A percentile compares a stretch with the other conserved stretches of the same genome.
These are phyloP conservation scores for Iris pallida DNA, from an alignment of 116 monocot species.

Conservation along the genomic window DNA sequence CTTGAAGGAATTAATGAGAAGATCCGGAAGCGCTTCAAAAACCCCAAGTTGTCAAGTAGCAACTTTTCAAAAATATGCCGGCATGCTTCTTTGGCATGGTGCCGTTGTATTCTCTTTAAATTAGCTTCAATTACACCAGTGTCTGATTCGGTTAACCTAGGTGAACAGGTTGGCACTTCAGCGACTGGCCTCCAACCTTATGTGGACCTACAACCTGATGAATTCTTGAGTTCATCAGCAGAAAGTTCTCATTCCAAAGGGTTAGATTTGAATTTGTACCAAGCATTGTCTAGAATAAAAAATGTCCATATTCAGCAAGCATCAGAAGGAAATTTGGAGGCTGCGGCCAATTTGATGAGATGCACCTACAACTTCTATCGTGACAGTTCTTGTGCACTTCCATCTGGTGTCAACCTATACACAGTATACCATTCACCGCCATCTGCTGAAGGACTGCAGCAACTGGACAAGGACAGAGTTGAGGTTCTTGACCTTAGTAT, in stretches of 20 bases:
- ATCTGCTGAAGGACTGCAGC: slow-evolving; percentile 25
- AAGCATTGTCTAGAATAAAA: slow-evolving; percentile 58
- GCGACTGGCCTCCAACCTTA: slow-evolving; percentile 51
- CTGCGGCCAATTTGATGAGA: slow-evolving; percentile 63
- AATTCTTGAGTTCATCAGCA: slow-evolving; percentile 49
- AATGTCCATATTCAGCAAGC: slow-evolving; percentile 58
- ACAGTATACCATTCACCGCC: slow-evolving; percentile 41
- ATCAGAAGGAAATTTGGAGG: slow-evolving; percentile 70
- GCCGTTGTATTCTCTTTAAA: slow-evolving; percentile 68
- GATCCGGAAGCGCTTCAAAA: slow-evolving; percentile 91
- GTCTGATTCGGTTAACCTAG: slow-evolving; percentile 22
- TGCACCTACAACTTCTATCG: slow-evolving; percentile 79
- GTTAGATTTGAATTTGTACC: slow-evolving; percentile 68
- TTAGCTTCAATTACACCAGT: slow-evolving; percentile 76
- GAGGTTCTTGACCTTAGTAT: slow-evolving; percentile 78
- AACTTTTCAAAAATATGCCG: slow-evolving; percentile 70
- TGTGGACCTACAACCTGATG: slow-evolving; percentile 82
- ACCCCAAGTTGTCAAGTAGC: slow-evolving; percentile 70
- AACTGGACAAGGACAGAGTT: slow-evolving; percentile 29
- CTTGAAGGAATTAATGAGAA: slow-evolving; percentile 94
- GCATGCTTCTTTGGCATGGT: slow-evolving; percentile 94
- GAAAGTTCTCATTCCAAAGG: slow-evolving; percentile 63
- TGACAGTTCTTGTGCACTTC: slow-evolving; percentile 78
- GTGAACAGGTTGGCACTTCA: slow-evolving; percentile 8
- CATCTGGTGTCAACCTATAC: slow-evolving; percentile 80